Base-by-base conservation (phyloP, 495 filamentous ascomycete genomes). In the Paragyromitra xinjiangensis region DNA sequence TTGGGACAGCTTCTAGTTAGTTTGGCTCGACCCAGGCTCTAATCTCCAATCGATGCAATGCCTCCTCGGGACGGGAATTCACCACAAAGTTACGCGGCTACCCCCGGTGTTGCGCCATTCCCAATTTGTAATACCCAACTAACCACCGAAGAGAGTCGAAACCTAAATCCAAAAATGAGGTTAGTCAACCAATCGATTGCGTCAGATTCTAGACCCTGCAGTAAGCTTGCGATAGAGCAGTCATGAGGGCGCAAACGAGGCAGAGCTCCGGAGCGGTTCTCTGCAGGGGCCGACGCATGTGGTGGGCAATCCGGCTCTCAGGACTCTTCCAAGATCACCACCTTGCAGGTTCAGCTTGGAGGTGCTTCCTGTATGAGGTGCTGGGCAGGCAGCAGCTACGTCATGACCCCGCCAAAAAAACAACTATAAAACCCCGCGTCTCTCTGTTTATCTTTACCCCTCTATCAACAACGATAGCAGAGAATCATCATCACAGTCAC, bases 391-490 rank as follows among this genome's bases (percentile, higher is more conserved):
- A 56, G 42, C 22, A 58, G 16, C 19, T 69, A 62, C 68, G 68
- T 71, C 68, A 71, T n/a, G 44, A 63, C 55, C 53, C 55, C 53
- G 58, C 73, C 40, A 66, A 45, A 37, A 37, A 53, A 53, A 19
- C 69, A 72, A 22, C 56, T 75, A 75, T 73, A 75, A 75, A 75
- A 53, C 53, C 69, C 69, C 68, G 29, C 42, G 11, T 19, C 58
- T 22, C 66, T 37, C 58, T 72, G 14, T 61, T 62, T 51, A 50
- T 9, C 5, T 22, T 48, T 37, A 3, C 26, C 69, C 11, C 45
- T 55, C 42, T 26, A 26, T 42, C 68, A 37, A 45, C 67, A 42
- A 8, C 51, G 55, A 34, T 34, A 34, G n/a, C 19, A 44, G 12
- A 53, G 37, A 62, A 77, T 65, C 39, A 75, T 55, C 22, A 73